Percentiles rank a stretch among this genome's conserved stretches.
These are phyloP conservation scores for Suillus placidus DNA, from an alignment of 768 basidiomycete species.

Conservation along the genomic window DNA sequence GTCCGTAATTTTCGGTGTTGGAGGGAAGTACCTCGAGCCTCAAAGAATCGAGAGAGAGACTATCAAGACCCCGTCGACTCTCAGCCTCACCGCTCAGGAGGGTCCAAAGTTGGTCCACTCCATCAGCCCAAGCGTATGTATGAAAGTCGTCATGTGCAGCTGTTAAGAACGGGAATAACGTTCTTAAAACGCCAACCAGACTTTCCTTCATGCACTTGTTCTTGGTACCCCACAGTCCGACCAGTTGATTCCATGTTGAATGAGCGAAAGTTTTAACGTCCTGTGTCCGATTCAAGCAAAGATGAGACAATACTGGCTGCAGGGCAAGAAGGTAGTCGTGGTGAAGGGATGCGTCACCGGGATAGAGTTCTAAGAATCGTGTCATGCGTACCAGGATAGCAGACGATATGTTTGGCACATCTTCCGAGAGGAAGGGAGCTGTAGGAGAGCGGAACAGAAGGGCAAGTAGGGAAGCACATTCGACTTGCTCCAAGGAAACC, in stretches of 20 bases:
- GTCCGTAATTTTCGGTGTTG: conserved; percentile 16
- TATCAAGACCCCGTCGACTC: conserved; percentile 64
- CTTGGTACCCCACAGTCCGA: conserved; percentile 80
- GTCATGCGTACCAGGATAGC: conserved; percentile 61
- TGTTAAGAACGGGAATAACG: conserved; percentile 72
- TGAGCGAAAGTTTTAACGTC: conserved; percentile 63
- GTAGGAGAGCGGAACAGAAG: conserved; percentile 59
- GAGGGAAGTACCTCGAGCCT: conserved; percentile 50
- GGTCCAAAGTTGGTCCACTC: conserved; percentile 55
- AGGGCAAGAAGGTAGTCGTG: conserved; percentile 72
- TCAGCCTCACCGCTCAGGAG: conserved; percentile 65
- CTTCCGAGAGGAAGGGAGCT: conserved; percentile 56
- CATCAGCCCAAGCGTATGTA: conserved; percentile 45
- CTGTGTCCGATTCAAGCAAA: conserved; percentile 74
- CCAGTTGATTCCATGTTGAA: conserved; percentile 61
- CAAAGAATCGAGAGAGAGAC: conserved; percentile 65
- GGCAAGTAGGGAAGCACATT: conserved; percentile 67
- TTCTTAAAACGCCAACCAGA: conserved; percentile 70
- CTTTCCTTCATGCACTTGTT: conserved; percentile 77
- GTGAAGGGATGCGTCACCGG: conserved; percentile 77
- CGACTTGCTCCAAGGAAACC: conserved; percentile 63
- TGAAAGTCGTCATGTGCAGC: conserved; percentile 34
- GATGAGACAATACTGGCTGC: conserved; percentile 67
- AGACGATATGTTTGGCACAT: conserved; percentile 36
- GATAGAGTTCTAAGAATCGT: conserved; percentile 67